Evolutionary conservation across 495 filamentous ascomycete species (phyloP).

Genomic region (Usnea hakonensis): DNA sequence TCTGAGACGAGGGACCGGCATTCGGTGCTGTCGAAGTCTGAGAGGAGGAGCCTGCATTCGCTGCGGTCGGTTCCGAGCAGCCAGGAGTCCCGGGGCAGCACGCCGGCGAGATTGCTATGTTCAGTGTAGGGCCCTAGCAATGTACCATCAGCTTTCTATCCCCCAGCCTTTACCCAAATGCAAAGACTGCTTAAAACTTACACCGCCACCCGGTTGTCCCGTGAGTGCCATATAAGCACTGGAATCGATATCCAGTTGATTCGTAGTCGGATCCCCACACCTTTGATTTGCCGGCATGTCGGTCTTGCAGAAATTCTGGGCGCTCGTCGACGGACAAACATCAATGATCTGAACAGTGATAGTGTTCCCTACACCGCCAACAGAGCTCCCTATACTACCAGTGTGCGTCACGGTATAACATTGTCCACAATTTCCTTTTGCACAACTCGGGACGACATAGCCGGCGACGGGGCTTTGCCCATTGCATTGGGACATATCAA

Average conservation of each 20-base stretch:
- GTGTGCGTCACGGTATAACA: conserved; percentile 24
- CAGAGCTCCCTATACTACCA: conserved; percentile 3
- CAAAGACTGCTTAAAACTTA: not conserved
- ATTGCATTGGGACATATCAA: conserved; percentile 16
- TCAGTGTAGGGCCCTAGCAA: conserved; percentile 12
- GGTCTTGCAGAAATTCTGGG: conserved; percentile 23
- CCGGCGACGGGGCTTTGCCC: conserved; percentile 16
- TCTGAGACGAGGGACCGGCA: not conserved
- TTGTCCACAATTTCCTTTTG: conserved; percentile 18
- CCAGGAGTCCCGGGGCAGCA: conserved; percentile 10
- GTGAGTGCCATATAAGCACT: conserved; percentile 19
- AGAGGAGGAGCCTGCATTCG: not conserved
- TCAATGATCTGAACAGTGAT: conserved; percentile 25
- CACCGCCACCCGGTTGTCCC: conserved; percentile 15
- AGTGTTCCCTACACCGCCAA: conserved; percentile 15
- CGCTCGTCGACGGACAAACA: conserved; percentile 16
- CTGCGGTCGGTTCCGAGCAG: not conserved
- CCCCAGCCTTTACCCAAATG: not conserved
- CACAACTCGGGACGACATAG: conserved; percentile 17
- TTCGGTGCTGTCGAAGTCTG: not conserved
- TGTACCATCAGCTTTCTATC: not conserved
- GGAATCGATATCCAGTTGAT: conserved; percentile 20
- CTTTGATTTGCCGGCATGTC: conserved; percentile 13
- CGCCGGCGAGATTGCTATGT: conserved; percentile 8
- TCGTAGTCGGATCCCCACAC: conserved; percentile 14